These are phyloP conservation scores for Lactarius sp. DNA, from an alignment of 768 basidiomycete species.

Conservation along the genomic window DNA sequence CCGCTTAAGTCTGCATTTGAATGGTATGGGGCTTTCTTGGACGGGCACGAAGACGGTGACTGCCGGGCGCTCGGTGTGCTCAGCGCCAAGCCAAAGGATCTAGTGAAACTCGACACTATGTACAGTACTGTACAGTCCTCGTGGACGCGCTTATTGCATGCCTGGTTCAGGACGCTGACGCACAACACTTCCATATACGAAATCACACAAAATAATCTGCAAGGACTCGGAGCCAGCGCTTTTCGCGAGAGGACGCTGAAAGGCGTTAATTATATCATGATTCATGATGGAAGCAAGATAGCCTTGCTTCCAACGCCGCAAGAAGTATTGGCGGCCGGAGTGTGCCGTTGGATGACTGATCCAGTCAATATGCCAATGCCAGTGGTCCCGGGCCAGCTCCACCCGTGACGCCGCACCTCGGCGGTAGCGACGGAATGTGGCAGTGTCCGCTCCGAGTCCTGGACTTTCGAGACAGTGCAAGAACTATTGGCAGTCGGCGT, in stretches of 20 bases:
- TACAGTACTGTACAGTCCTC: no score
- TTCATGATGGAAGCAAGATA: not conserved
- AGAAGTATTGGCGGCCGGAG: not conserved
- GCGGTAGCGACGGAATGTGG: not conserved
- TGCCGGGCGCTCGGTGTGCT: no score
- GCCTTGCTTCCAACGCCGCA: not conserved
- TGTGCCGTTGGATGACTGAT: not conserved
- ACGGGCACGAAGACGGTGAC: not conserved
- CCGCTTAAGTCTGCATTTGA: not conserved
- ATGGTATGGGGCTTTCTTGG: not conserved
- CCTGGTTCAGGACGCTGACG: no score
- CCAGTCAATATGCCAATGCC: not conserved
- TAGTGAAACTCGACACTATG: not conserved
- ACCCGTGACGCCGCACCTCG: not conserved
- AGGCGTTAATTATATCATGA: no score
- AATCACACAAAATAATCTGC: not conserved
- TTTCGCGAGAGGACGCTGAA: not conserved
- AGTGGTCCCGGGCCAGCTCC: not conserved
- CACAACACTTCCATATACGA: no score
- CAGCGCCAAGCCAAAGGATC: no score
- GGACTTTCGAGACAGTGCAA: not conserved
- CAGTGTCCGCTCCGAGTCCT: not conserved
- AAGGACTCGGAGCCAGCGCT: not conserved
- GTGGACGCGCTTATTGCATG: no score
- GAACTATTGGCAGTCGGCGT: not conserved